Percentiles rank a stretch among this genome's conserved stretches.
Conservation (phyloP, 768 basidiomycete genomes). For the Kwoniella europaea region DNA sequence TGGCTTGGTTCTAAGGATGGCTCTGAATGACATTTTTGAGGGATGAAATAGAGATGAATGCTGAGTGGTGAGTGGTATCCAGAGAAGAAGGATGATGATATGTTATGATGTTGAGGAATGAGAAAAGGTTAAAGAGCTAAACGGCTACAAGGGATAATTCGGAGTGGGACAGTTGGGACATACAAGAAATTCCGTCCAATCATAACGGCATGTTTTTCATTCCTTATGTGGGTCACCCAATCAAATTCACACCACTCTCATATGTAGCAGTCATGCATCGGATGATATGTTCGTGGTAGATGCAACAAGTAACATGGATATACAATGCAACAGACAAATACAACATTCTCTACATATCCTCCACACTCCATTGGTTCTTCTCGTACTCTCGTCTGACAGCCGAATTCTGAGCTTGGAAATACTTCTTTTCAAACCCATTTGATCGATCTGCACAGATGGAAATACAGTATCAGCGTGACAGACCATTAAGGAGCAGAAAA, state of each 20-base stretch:
- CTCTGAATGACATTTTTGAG: constrained; percentile 20
- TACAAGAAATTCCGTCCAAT: constrained; percentile 7
- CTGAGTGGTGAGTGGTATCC: constrained; percentile 26
- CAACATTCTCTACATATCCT: constrained; percentile 73
- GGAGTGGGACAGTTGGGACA: constrained; percentile 11
- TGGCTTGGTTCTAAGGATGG: constrained; percentile 34
- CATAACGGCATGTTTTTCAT: neutral
- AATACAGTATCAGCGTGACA: neutral
- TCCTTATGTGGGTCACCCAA: neutral
- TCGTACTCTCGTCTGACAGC: constrained; percentile 71
- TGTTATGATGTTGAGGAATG: neutral
- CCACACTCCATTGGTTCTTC: constrained; percentile 83
- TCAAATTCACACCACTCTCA: neutral
- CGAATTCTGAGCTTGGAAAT: constrained; percentile 82
- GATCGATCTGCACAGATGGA: constrained; percentile 69
- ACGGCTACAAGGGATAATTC: constrained; percentile 15
- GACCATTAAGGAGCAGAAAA: too few species aligned
- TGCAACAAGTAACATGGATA: too few species aligned
- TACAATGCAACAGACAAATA: neutral
- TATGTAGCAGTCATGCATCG: neutral
- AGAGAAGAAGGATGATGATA: neutral
- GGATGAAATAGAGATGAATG: neutral
- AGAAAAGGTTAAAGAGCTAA: neutral
- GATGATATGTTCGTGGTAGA: neutral
- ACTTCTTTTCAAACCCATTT: constrained; percentile 91